Base-by-base conservation (phyloP, 306 rosid species). In the Vigna nakashimae region DNA sequence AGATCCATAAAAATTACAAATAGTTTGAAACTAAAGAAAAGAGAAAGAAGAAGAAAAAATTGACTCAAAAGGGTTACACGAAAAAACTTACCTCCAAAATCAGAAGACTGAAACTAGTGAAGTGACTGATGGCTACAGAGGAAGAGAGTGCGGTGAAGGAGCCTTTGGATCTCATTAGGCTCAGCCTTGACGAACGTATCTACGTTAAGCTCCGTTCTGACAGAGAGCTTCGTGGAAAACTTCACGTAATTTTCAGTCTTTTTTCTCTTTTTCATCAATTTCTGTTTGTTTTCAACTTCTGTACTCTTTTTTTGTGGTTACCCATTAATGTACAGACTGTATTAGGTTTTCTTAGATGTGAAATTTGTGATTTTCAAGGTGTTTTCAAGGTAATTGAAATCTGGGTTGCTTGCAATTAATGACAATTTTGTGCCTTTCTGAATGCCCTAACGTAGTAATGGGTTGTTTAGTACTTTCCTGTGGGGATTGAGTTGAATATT, bases 121-220 rank as follows among this genome's bases (percentile, higher is more conserved):
- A 69, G 26, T 63, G 17, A 68, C 8, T 7, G 63, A 91, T 92
- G 97, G 85, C 98, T 69, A 72, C 90, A 42, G 99, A 96, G 80
- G 99, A 96, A 85, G 98, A 96, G 42, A 96, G 98, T 70, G 94
- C 98, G 2, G 99, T 96, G 82, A 96, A 96, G 91, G 99, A 92
- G 93, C 99, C 98, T 5, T 86, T 96, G 94, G 98, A 96, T 96
- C 97, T 96, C 58, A 92, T 96, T 1, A 84, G 99, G 73, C 95
- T 96, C 60, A 96, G 99, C 88, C 97, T 96, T 42, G 99, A 96
- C 70, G 99, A 96, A 76, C 99, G 98, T 75, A 96, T 96, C 86
- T 96, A 96, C 69, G 99, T 96, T 84, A 96, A 96, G 85, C 99
- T 92, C 9, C 98, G 98, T 46, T 92, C 97, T 40, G 98, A 96